Base-by-base conservation (phyloP, 2,329 filamentous ascomycete species). In the Fusarium equiseti region DNA sequence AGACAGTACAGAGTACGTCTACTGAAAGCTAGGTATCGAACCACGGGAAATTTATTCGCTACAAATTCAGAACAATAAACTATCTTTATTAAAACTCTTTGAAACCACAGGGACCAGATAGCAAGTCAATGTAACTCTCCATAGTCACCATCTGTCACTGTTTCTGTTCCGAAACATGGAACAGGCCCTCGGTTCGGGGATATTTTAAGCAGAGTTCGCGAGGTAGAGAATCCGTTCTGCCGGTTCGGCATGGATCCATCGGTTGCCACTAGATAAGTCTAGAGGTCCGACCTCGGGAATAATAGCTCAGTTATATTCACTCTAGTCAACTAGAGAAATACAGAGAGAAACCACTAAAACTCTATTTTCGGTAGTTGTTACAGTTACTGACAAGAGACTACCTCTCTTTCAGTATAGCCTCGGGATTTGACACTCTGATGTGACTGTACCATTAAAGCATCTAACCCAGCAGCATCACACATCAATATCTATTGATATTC, bases 281-380 rank as follows among this genome's bases (percentile, higher is more conserved):
- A 42, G 22, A 48, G 40, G 40, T 66, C 53, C 48, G 63, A 48
- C 27, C 20, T 66, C 63, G 63, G 63, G 32, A 56, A 60, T 56
- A 46, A n/a, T 54, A 20, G 16, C 13, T 38, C 10, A 38, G 10
- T 18, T 38, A 38, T 38, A 18, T 29, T 45, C 18, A 55, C 22
- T 62, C n/a, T n/a, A 44, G 16, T n/a, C 6, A 24, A 38, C 35
- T 29, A 22, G 35, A 13, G 11, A 31, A 49, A 31, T 40, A 11
- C 10, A 16, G 20, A 40, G 32, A 42, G 10, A 40, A 20, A 16
- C n/a, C 29, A 40, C n/a, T 8, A 9, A 9, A 42, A n/a, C 8
- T 22, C 38, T 16, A n/a, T 40, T 52, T 35, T 20, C 42, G 42
- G 42, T 16, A 44, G 15, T 44, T 44, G 42, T 52, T 16, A 11